Conservation (phyloP, 129 eudicot genomes). For the Lactuca saligna region DNA sequence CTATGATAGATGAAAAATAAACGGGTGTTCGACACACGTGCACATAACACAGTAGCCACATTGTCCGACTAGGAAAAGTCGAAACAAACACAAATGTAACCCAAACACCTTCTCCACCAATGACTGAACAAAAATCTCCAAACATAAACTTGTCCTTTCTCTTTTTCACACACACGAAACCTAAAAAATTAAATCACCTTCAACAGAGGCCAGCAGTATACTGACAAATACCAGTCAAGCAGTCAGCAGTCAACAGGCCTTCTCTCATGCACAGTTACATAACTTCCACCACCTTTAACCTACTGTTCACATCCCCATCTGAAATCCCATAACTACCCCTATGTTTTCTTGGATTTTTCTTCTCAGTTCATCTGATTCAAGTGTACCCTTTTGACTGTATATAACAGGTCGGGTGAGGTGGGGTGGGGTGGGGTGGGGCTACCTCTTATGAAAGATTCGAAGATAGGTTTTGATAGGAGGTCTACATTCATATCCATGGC, state of each 20-base stretch:
- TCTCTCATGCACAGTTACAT: constrained; percentile 24
- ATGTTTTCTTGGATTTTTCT: constrained; percentile 28
- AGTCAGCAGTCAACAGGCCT: constrained; percentile 37
- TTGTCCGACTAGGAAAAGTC: constrained; percentile 22
- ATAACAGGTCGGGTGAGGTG: constrained; percentile 5
- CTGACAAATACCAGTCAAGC: constrained; percentile 42
- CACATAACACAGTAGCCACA: constrained; percentile 26
- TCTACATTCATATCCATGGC: constrained; percentile 8
- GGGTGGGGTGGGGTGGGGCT: background rate
- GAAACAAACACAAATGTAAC: constrained; percentile 41
- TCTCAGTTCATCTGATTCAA: constrained; percentile 2
- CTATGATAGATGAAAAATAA: constrained; percentile 3
- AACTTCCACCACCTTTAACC: constrained; percentile 22
- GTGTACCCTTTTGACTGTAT: constrained; percentile 27
- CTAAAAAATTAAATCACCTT: constrained; percentile 20
- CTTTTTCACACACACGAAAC: constrained; percentile 35
- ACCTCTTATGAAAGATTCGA: constrained; percentile 29
- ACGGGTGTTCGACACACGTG: constrained; percentile 8
- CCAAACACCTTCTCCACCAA: constrained; percentile 42
- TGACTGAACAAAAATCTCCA: constrained; percentile 31
- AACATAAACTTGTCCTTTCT: constrained; percentile 27
- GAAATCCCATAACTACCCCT: constrained; percentile 38
- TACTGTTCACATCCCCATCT: constrained; percentile 16
- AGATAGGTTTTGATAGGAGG: constrained; percentile 23
- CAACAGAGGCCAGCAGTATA: constrained; percentile 24